Percentiles rank a stretch among this genome's conserved stretches.
Evolutionary conservation across 768 basidiomycete genomes (phyloP).

Genomic region (Krasilnikovozyma curviuscula): DNA sequence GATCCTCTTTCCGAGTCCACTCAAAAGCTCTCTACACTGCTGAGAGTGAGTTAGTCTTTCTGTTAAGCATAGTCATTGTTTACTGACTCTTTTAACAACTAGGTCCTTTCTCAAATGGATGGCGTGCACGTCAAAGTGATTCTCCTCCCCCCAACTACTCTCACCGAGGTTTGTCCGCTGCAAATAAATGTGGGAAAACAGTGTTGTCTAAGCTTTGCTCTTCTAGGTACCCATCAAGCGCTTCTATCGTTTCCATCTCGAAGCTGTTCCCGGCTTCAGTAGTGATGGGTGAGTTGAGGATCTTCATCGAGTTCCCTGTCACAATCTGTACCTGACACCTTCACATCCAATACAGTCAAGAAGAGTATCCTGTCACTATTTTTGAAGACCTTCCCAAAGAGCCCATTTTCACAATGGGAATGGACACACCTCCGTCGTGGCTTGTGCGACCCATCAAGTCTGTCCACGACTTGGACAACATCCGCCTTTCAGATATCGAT

Average conservation of each 20-base stretch:
- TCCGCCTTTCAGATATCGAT: conserved; percentile 53
- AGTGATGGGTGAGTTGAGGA: conserved; percentile 53
- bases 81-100: conserved; percentile 47
- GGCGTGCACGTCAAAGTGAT: conserved; percentile 45
- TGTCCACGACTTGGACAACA: conserved; percentile 84
- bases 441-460: conserved; percentile 76
- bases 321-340: not conserved
- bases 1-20: conserved; percentile 71
- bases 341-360: conserved; percentile 30
- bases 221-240: conserved; percentile 66
- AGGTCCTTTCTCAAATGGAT: conserved; percentile 22
- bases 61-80: not conserved
- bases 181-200: not conserved
- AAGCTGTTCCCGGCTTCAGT: conserved; percentile 42
- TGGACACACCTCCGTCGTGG: conserved; percentile 85
- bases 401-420: conserved; percentile 79
- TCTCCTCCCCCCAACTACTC: conserved; percentile 44
- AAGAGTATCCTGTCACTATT: conserved; percentile 37
- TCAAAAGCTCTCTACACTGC: conserved; percentile 65
- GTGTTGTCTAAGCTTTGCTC: not conserved
- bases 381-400: conserved; percentile 62
- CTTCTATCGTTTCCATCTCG: conserved; percentile 68
- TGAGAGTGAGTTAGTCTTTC: conserved; percentile 37
- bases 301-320: not conserved
- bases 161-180: conserved; percentile 42